Percentiles rank a stretch among this genome's conserved stretches.
phyloP scores from a whole-genome alignment of 441 rosid species.

The Corymbia calophylla region DNA sequence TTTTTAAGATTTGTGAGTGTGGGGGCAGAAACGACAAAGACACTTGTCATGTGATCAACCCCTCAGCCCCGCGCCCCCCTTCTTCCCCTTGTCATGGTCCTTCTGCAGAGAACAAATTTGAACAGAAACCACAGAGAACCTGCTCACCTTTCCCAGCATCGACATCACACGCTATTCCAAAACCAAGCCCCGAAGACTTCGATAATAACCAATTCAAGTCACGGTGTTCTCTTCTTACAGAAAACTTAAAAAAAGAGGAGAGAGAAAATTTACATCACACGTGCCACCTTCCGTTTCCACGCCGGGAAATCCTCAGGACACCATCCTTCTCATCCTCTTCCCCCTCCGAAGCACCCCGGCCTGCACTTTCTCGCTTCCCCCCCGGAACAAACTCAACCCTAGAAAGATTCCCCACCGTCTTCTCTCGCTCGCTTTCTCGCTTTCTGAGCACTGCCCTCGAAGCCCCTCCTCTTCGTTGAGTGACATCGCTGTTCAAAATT shows the following conservation, averaged over 20 bases:
- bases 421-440: neutral
- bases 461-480: neutral
- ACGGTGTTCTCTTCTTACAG: neutral
- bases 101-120: neutral
- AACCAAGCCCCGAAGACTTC: neutral
- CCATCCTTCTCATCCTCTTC: conserved; percentile 12
- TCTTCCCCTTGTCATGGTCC: neutral
- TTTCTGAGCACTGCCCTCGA: neutral
- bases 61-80: neutral
- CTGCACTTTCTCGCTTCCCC: neutral
- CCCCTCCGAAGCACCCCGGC: neutral
- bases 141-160: neutral
- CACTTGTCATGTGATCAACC: neutral
- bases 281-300: conserved; percentile 31
- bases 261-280: conserved; percentile 17
- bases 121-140: neutral
- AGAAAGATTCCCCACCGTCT: neutral
- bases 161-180: neutral
- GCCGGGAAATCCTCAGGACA: conserved; percentile 23
- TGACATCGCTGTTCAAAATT: neutral
- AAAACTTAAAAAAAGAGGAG: neutral
- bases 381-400: neutral
- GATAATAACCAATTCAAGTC: neutral
- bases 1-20: neutral
- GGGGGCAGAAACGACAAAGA: neutral